Evolutionary conservation across 75 land plant species (phyloP), one percentile per base, ranked within the genome.

Genomic region (Pinus albicaulis): DNA sequence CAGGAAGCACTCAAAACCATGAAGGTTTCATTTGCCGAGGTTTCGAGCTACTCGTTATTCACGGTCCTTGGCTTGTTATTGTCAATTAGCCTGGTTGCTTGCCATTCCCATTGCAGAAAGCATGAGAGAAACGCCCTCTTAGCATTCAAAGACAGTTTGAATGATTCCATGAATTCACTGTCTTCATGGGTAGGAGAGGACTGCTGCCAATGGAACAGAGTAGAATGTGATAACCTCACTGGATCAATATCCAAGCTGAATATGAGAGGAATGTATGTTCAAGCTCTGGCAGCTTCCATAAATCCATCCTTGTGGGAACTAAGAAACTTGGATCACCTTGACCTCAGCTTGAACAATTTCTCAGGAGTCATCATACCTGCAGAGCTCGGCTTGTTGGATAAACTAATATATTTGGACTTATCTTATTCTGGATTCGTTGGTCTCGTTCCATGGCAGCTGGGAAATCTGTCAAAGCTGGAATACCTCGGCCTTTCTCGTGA

Each of bases 321-420:
- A 5, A 79, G 64, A 56, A 59, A 63, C 14, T 71, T 84, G 44
- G 8, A 56, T 23, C 36, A 76, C 41, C 56, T 84, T 19, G 86
- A 84, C 76, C 65, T 80, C 69, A 77, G 86, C 62, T 55, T 41
- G 3, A 84, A 84, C 15, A 76, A 48, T 31, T 80, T 80, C 56
- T 59, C 36, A 48, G 82, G 76, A 6, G 28, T 28, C 14, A 23
- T 53, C 17, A 68, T 84, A 38, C 82, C 86, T 48, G 65, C 55
- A 13, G 77, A 80, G 26, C 19, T 84, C 3, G 79, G 82, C 20
- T 74, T 72, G n/a, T 41, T 84, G 72, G 20, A 55, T 16, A 61
- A 38, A 20, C 55, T 84, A 28, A 36, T 19, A 23, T 74, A 84
- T 74, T 64, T 84, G 5, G 75, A 80, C 63, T 28, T 84, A 26